These are phyloP conservation scores for Corylus heterophylla DNA, from an alignment of 306 rosid species.

Conservation along the genomic window DNA sequence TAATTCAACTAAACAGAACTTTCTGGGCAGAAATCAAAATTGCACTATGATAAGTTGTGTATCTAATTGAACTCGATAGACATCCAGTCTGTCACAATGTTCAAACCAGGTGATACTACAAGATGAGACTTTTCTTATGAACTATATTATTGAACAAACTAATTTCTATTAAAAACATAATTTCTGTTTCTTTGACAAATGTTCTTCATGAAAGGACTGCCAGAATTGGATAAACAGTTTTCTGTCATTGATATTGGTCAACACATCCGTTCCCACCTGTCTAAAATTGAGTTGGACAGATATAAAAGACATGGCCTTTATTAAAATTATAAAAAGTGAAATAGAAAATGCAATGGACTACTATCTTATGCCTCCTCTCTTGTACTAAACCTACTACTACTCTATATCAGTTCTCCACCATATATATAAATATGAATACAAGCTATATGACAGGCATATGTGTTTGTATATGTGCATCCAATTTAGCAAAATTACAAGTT, in stretches of 20 bases:
- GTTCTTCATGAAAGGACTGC: not conserved
- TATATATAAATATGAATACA: not conserved
- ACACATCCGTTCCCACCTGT: not conserved
- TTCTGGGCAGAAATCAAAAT: constrained; percentile 10
- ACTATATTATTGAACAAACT: not conserved
- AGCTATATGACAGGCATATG: not conserved
- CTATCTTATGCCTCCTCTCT: not conserved
- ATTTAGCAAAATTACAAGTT: not conserved
- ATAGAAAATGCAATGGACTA: not conserved
- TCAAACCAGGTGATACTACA: not conserved
- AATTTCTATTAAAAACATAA: not conserved
- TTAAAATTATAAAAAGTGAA: not conserved
- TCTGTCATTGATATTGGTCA: not conserved
- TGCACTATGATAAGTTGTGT: not conserved
- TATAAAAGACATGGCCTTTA: not conserved
- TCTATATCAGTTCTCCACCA: not conserved
- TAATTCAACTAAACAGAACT: not conserved
- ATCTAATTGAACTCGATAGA: not conserved
- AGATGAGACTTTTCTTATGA: not conserved
- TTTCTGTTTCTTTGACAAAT: not conserved
- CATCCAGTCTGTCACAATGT: not conserved
- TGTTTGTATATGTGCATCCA: not conserved
- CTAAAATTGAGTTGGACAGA: not conserved
- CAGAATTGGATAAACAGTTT: not conserved
- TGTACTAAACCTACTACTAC: not conserved